Evolutionary conservation across 2,329 filamentous ascomycete genomes (phyloP).

Genomic region (Leptographium galeiforme): DNA sequence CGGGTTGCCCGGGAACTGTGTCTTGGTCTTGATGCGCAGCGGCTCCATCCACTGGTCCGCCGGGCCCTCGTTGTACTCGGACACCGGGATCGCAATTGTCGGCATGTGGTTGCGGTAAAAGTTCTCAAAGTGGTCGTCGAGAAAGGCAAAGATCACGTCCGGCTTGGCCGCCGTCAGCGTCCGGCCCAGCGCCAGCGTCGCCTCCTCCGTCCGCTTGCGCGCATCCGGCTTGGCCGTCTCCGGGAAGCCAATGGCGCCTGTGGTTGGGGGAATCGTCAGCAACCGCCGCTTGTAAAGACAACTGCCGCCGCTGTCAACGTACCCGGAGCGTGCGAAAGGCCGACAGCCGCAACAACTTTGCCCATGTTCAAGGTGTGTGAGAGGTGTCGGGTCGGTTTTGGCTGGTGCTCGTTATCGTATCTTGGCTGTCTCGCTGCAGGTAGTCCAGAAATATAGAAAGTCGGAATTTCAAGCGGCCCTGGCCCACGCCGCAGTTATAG

Average conservation of each 20-base stretch:
- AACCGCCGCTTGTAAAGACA: neutral
- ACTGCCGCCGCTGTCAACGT: neutral
- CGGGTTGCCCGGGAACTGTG: conserved; percentile 7
- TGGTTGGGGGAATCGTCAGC: fast-evolving
- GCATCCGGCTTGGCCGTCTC: conserved; percentile 9
- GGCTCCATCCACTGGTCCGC: conserved; percentile 11
- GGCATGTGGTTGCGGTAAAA: conserved; percentile 12
- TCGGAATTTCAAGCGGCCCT: too few relatives aligned
- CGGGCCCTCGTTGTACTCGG: conserved; percentile 8
- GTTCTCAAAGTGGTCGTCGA: conserved; percentile 11
- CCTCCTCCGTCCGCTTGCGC: conserved; percentile 8
- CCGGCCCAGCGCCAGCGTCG: conserved; percentile 8
- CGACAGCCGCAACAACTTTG: conserved; percentile 9
- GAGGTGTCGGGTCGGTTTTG: neutral
- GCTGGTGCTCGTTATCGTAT: too few relatives aligned
- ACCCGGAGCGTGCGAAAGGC: conserved; percentile 9
- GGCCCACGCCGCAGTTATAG: neutral
- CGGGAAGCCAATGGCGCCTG: conserved; percentile 10
- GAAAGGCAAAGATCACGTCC: conserved; percentile 10
- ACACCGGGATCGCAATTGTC: conserved; percentile 7
- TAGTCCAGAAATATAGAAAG: too few relatives aligned
- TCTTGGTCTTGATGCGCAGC: conserved; percentile 8
- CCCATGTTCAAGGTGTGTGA: conserved; percentile 4
- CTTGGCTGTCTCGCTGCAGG: too few relatives aligned
- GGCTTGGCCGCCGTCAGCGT: conserved; percentile 8